A percentile compares a stretch with the other conserved stretches of the same genome.
Conservation (phyloP, 495 filamentous ascomycete genomes). For the Trichoderma parareesei region DNA sequence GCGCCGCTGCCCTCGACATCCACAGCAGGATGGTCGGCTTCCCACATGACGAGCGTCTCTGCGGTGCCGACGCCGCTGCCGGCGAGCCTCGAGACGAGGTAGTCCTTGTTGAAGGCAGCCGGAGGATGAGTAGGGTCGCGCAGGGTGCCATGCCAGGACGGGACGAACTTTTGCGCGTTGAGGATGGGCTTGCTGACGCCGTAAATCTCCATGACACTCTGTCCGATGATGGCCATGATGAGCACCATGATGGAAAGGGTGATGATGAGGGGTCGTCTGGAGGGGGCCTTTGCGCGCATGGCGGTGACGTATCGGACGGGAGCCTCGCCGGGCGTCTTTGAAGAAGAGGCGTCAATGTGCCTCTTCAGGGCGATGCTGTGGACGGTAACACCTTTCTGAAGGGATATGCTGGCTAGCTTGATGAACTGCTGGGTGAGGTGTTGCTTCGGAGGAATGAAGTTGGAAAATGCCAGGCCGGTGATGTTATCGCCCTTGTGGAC, state of each 20-base stretch:
- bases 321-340: conserved; percentile 34
- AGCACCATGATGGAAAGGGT: conserved; percentile 44
- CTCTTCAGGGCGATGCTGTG: conserved; percentile 68
- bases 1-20: background rate
- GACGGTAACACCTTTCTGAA: conserved; percentile 78
- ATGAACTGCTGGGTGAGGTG: conserved; percentile 48
- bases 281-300: conserved; percentile 43
- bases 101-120: conserved; percentile 10
- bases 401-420: conserved; percentile 76
- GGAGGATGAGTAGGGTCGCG: background rate
- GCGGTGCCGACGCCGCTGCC: conserved; percentile 14
- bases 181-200: conserved; percentile 52
- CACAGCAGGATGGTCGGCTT: background rate
- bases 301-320: conserved; percentile 59
- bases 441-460: conserved; percentile 48
- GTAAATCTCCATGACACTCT: conserved; percentile 59
- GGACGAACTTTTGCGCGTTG: conserved; percentile 26
- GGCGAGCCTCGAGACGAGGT: conserved; percentile 19
- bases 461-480: conserved; percentile 75
- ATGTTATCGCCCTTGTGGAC: conserved; percentile 74
- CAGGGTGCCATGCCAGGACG: conserved; percentile 15
- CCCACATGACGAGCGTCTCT: conserved; percentile 23
- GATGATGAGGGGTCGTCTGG: conserved; percentile 38
- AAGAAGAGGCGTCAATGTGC: conserved; percentile 35
- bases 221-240: conserved; percentile 52